Conservation (phyloP, 1,284 basidiomycete species). For the Leccinum glutinopallens region DNA sequence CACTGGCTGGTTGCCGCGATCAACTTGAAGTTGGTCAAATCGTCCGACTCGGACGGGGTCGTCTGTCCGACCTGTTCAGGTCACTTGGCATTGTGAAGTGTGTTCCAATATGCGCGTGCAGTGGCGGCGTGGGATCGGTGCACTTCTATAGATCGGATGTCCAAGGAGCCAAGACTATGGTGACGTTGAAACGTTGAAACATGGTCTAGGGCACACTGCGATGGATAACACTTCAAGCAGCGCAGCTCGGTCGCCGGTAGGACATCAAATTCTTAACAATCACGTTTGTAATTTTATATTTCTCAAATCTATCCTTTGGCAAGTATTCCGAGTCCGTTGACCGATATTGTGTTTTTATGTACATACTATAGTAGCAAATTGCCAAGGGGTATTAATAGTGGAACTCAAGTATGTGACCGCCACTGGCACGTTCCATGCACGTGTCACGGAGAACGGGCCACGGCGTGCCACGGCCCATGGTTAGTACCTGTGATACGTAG, state of each 20-base stretch:
- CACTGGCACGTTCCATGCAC: background rate
- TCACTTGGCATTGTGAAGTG: background rate
- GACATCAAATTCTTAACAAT: too few species aligned
- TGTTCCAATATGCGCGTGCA: background rate
- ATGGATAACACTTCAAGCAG: background rate
- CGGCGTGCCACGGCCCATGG: too few species aligned
- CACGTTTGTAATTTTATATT: too few species aligned
- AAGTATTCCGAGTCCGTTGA: too few species aligned
- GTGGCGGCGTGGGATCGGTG: background rate
- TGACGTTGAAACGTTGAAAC: background rate
- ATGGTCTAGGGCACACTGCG: background rate
- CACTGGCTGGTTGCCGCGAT: background rate
- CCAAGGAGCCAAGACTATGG: background rate
- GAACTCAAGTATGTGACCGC: background rate
- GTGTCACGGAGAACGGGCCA: background rate
- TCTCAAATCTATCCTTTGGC: too few species aligned
- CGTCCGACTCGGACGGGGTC: background rate
- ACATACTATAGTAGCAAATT: background rate
- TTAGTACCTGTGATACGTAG: too few species aligned
- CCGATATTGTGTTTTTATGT: too few species aligned
- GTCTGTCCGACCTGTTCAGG: background rate
- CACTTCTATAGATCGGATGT: background rate
- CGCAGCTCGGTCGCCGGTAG: too few species aligned
- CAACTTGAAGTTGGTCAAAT: background rate
- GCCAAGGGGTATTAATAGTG: background rate